These are phyloP conservation scores for Talaromyces albobiverticillius DNA, from an alignment of 2,329 filamentous ascomycete genomes.

Conservation along the genomic window DNA sequence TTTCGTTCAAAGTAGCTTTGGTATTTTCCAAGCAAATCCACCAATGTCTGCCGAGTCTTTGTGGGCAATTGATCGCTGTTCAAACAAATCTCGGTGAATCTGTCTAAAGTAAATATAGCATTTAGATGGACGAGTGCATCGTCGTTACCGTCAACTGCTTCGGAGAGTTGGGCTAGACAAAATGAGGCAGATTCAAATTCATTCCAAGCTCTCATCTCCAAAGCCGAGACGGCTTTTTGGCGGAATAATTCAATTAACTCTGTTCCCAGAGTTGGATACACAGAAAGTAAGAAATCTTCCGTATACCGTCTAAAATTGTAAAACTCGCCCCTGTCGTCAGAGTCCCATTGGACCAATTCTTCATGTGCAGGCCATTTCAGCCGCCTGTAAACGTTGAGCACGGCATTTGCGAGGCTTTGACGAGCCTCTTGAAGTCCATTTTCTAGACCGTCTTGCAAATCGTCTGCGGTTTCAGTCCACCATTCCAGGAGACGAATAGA, in stretches of 20 bases:
- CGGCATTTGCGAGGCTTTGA: conserved; percentile 37
- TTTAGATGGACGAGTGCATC: conserved; percentile 41
- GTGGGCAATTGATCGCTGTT: conserved; percentile 29
- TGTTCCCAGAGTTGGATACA: conserved; percentile 42
- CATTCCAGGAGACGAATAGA: conserved; percentile 39
- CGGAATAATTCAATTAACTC: conserved; percentile 42
- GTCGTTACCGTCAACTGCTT: conserved; percentile 43
- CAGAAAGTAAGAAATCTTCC: conserved; percentile 44
- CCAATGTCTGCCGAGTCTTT: conserved; percentile 39
- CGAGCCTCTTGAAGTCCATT: conserved; percentile 30
- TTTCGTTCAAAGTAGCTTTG: conserved; percentile 45
- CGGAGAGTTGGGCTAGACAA: conserved; percentile 43
- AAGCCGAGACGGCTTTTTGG: conserved; percentile 31
- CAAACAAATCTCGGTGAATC: conserved; percentile 32
- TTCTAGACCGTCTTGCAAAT: conserved; percentile 30
- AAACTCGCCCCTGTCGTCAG: conserved; percentile 43
- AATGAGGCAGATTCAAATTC: conserved; percentile 45
- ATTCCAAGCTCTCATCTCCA: conserved; percentile 37
- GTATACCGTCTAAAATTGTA: conserved; percentile 43
- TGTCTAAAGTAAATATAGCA: conserved; percentile 37
- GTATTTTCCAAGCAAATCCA: conserved; percentile 44
- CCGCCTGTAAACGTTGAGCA: conserved; percentile 42
- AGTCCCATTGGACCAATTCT: conserved; percentile 37
- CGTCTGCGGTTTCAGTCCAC: conserved; percentile 41
- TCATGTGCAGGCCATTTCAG: conserved; percentile 36